These are phyloP conservation scores for Diaporthe velutina DNA, from an alignment of 2,329 filamentous ascomycete species.

Conservation along the genomic window DNA sequence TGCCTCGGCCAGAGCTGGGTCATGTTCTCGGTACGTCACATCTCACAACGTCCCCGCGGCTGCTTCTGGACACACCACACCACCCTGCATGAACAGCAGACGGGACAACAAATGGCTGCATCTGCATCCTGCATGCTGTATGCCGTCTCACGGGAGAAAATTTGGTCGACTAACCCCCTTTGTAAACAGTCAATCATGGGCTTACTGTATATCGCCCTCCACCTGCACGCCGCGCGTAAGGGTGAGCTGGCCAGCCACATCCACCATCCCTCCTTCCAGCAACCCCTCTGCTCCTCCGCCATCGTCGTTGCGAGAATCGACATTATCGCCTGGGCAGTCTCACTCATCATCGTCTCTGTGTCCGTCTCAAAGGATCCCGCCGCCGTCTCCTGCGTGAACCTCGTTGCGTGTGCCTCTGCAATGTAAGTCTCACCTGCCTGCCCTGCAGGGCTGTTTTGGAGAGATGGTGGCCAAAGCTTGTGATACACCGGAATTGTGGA, in stretches of 20 bases:
- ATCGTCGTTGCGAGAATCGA: constrained; percentile 47
- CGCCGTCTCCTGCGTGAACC: constrained; percentile 42
- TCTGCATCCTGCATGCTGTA: constrained; percentile 11
- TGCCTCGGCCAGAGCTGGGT: constrained; percentile 39
- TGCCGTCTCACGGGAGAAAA: neutral
- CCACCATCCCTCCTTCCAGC: constrained; percentile 42
- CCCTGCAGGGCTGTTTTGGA: neutral
- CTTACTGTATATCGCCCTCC: constrained; percentile 48
- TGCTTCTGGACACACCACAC: neutral
- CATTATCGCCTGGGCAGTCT: constrained; percentile 46
- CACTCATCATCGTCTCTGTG: constrained; percentile 46
- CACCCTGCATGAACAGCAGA: constrained; percentile 25
- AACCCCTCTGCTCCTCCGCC: constrained; percentile 49
- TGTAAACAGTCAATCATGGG: constrained; percentile 47
- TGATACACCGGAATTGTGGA: constrained; percentile 20
- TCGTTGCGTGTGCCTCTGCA: constrained; percentile 45
- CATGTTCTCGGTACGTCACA: constrained; percentile 40
- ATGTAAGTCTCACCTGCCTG: constrained; percentile 41
- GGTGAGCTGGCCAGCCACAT: constrained; percentile 42
- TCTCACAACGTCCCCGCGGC: neutral
- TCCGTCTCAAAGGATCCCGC: constrained; percentile 39
- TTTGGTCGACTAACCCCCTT: constrained; percentile 17
- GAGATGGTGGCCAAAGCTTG: constrained; percentile 19
- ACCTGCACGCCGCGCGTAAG: constrained; percentile 46
- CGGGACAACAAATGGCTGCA: constrained; percentile 21